Percentiles rank a stretch among this genome's conserved stretches.
These are phyloP conservation scores for Phyllachora maydis DNA, from an alignment of 2,329 filamentous ascomycete genomes.

Conservation along the genomic window DNA sequence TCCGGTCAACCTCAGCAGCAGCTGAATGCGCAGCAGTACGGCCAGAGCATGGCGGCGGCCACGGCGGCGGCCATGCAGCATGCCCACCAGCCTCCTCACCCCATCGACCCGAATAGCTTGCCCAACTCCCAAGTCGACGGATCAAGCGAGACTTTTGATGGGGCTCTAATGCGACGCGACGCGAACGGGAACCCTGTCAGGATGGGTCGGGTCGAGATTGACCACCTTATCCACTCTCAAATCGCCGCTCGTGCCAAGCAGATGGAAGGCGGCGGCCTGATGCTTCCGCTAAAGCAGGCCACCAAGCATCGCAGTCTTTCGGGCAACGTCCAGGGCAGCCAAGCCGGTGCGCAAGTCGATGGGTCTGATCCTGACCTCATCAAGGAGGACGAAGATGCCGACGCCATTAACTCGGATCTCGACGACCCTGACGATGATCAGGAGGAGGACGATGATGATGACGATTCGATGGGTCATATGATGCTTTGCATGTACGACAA, in stretches of 20 bases:
- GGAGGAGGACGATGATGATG: slow-evolving; percentile 71
- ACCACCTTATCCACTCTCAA: slow-evolving; percentile 46
- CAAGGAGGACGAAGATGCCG: slow-evolving; percentile 54
- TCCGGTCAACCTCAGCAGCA: slow-evolving; percentile 5
- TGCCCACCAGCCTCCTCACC: slow-evolving; percentile 11
- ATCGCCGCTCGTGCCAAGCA: slow-evolving; percentile 43
- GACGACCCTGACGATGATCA: slow-evolving; percentile 81
- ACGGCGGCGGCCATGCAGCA: slow-evolving; percentile 9
- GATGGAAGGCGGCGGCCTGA: slow-evolving; percentile 57
- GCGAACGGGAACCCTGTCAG: slow-evolving; percentile 29
- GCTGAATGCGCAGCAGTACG: slow-evolving; percentile 11
- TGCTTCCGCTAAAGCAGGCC: slow-evolving; percentile 47
- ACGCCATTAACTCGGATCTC: slow-evolving; percentile 95
- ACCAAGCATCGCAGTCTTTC: slow-evolving; percentile 15
- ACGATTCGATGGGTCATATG: slow-evolving; percentile 66
- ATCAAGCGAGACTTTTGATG: slow-evolving; percentile 36
- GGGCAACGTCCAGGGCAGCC: slow-evolving; percentile 2
- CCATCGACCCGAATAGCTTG: slow-evolving; percentile 20
- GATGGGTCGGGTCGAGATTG: slow-evolving; percentile 41
- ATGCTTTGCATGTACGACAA: slow-evolving; percentile 99
- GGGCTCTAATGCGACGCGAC: slow-evolving; percentile 35
- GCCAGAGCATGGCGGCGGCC: slow-evolving; percentile 12
- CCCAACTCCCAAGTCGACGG: slow-evolving; percentile 54
- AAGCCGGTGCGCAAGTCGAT: slow-evolving; percentile 29
- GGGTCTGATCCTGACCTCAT: slow-evolving; percentile 35